Conservation (phyloP, 345 rosid genomes). For the Moringa oleifera region DNA sequence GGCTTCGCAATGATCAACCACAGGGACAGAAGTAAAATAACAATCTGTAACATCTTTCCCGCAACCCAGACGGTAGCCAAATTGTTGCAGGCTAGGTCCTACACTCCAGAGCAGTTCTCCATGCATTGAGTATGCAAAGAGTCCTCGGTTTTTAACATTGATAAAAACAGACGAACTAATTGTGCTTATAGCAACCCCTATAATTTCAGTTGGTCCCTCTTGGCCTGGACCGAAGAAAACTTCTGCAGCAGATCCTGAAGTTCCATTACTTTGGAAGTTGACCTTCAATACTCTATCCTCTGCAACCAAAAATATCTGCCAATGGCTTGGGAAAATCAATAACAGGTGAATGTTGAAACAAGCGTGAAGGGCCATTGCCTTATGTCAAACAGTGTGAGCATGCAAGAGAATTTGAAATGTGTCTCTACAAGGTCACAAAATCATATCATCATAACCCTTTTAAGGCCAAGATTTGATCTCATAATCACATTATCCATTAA, state of each 20-base stretch:
- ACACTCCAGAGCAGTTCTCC: constrained; percentile 68
- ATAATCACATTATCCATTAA: too few relatives aligned
- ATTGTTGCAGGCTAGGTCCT: constrained; percentile 53
- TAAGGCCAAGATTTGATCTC: too few relatives aligned
- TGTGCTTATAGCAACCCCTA: constrained; percentile 63
- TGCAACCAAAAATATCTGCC: constrained; percentile 71
- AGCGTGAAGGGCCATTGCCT: neutral
- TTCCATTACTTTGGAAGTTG: constrained; percentile 29
- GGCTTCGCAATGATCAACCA: constrained; percentile 72
- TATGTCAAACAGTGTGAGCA: neutral
- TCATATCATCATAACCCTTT: neutral
- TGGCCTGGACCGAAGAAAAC: constrained; percentile 51
- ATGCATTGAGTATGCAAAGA: constrained; percentile 42
- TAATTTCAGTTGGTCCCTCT: constrained; percentile 30
- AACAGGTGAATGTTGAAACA: neutral
- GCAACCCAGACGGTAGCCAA: constrained; percentile 71
- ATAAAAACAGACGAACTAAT: constrained; percentile 55
- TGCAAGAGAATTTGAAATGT: too few relatives aligned
- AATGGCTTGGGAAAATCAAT: constrained; percentile 15
- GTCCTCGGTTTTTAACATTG: constrained; percentile 49
- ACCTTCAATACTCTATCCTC: constrained; percentile 63
- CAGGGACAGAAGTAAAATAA: constrained; percentile 55
- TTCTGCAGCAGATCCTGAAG: constrained; percentile 39
- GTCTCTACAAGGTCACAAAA: neutral
- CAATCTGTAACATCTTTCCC: constrained; percentile 47